These are phyloP conservation scores for Nicotiana benthamiana DNA, from an alignment of 257 asterid genomes.

Conservation along the genomic window DNA sequence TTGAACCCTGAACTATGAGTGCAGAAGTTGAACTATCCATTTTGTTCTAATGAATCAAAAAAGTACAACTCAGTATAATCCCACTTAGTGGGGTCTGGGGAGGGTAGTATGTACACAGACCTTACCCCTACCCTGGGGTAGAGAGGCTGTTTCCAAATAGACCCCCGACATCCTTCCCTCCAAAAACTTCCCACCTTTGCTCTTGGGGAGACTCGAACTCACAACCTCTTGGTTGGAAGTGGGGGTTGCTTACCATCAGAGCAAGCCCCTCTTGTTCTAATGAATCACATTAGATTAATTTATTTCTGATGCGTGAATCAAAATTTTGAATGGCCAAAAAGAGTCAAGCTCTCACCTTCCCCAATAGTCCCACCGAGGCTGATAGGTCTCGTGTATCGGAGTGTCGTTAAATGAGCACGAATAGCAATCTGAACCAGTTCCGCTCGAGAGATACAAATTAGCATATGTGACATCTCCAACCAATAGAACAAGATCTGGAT, in stretches of 20 bases:
- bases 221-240: no score
- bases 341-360: conserved; percentile 54
- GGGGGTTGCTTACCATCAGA: no score
- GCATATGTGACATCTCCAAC: conserved; percentile 86
- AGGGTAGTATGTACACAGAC: no score
- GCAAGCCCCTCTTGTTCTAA: no score
- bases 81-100: no score
- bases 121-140: no score
- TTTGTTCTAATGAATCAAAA: background rate
- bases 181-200: no score
- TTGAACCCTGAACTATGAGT: background rate
- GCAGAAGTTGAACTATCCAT: background rate
- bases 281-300: background rate
- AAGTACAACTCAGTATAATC: no score
- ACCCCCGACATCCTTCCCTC: no score
- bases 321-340: background rate
- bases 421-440: conserved; percentile 86
- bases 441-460: conserved; percentile 79
- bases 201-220: no score
- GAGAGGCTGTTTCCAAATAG: no score
- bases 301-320: background rate
- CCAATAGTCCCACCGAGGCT: conserved; percentile 99
- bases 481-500: conserved; percentile 68
- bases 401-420: conserved; percentile 74
- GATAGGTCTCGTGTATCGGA: conserved; percentile 94